These are phyloP conservation scores for Colletotrichum falcatum DNA, from an alignment of 2,329 filamentous ascomycete species.

Conservation along the genomic window DNA sequence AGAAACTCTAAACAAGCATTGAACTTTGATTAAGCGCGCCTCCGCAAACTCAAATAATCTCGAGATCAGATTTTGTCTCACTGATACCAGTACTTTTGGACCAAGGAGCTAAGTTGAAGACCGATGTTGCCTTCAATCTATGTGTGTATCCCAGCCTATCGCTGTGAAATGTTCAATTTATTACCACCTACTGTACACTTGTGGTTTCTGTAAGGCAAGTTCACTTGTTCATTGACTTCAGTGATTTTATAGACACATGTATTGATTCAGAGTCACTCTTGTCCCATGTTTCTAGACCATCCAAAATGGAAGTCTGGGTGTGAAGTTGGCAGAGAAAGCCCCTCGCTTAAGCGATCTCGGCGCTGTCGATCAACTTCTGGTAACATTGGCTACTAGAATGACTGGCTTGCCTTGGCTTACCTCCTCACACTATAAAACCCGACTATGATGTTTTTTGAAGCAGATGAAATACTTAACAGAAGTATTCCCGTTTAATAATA, in stretches of 20 bases:
- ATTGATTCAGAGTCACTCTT: too few relatives aligned
- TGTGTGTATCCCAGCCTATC: too few relatives aligned
- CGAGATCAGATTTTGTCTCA: background rate
- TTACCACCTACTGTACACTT: too few relatives aligned
- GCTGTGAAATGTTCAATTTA: background rate
- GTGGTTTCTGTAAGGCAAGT: too few relatives aligned
- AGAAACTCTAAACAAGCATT: background rate
- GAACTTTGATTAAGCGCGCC: background rate
- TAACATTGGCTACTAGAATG: background rate
- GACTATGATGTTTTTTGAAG: too few relatives aligned
- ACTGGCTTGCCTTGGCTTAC: background rate
- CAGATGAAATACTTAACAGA: too few relatives aligned
- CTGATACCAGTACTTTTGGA: background rate
- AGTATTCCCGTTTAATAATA: too few relatives aligned
- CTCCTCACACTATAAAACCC: too few relatives aligned
- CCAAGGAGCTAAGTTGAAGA: too few relatives aligned
- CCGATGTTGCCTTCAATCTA: background rate
- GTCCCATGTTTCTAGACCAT: slow-evolving; percentile 18
- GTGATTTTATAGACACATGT: too few relatives aligned
- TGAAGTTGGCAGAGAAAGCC: background rate
- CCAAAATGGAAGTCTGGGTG: slow-evolving; percentile 31
- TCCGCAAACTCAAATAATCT: background rate
- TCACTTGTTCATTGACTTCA: too few relatives aligned
- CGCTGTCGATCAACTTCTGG: background rate
- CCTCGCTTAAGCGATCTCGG: slow-evolving; percentile 11